Evolutionary conservation across 352 stramenopile species (phyloP).

Genomic region (Phytophthora pinifolia): DNA sequence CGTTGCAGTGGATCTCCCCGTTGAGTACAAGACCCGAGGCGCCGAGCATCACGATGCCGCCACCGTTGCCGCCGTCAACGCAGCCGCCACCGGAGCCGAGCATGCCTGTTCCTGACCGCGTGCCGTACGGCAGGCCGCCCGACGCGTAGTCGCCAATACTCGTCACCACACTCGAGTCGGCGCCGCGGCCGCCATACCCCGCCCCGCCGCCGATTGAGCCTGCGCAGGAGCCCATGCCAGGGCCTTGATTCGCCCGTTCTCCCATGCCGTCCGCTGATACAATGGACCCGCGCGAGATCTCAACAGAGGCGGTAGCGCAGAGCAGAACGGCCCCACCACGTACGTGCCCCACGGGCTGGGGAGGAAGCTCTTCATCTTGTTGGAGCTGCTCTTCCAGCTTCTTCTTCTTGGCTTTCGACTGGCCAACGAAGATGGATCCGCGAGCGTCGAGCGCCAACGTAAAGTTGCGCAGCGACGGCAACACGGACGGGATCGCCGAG

Average conservation of each 20-base stretch:
- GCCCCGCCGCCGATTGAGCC: constrained; percentile 62
- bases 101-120: constrained; percentile 60
- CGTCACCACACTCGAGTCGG: constrained; percentile 64
- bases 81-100: constrained; percentile 74
- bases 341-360: constrained; percentile 31
- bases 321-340: constrained; percentile 59
- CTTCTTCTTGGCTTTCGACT: constrained; percentile 26
- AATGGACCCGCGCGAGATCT: constrained; percentile 40
- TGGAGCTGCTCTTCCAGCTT: constrained; percentile 26
- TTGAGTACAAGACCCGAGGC: constrained; percentile 60
- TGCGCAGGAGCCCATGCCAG: constrained; percentile 56
- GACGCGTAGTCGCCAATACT: constrained; percentile 55
- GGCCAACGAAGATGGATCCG: constrained; percentile 56
- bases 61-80: constrained; percentile 61
- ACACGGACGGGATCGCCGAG: constrained; percentile 14
- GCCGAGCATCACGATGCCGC: constrained; percentile 69
- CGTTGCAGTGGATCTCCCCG: constrained; percentile 73
- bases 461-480: constrained; percentile 49
- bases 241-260: constrained; percentile 63
- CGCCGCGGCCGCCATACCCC: constrained; percentile 69
- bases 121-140: constrained; percentile 70
- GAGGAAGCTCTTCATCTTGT: constrained; percentile 20
- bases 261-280: constrained; percentile 66
- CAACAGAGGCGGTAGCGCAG: constrained; percentile 52
- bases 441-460: constrained; percentile 56